Evolutionary conservation across 2,329 filamentous ascomycete genomes (phyloP), one percentile per base, ranked within the genome.

Genomic region (Sclerotinia sclerotiorum): DNA sequence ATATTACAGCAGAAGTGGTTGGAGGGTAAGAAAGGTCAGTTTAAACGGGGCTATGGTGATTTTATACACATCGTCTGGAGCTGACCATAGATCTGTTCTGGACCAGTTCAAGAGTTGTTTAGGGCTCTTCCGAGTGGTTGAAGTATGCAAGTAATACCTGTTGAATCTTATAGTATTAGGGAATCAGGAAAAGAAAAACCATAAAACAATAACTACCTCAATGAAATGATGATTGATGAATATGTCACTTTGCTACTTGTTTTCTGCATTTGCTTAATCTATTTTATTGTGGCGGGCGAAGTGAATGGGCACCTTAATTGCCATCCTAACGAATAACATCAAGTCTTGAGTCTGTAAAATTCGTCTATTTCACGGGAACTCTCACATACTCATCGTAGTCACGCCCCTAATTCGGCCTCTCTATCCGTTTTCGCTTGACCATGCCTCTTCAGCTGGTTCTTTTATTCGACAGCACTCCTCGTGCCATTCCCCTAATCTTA

Each of bases 31-130:
- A 11, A 49, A 48, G 5, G 21, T 8, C 0, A 3, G 15, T 24
- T 1, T 17, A 5, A 27, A 21, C 11, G 19, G 5, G 8, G 44
- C 3, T 32, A 2, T 0, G 1, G 0, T 48, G 39, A 8, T 0
- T n/a, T 32, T 35, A 17, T 32, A 32, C 29, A 6, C 13, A 32
- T 48, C 2, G 0, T 15, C 13, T 10, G 10, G 11, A 35, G 3
- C 8, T 32, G 19, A 10, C 1, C 2, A 35, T 35, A 15, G 24
- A 35, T 24, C 5, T 48, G 57, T 61, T 32, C 17, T n/a, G 19
- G 5, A 5, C 3, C 8, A 24, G 27, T 61, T 17, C 42, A 5
- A 2, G 42, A n/a, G 44, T 35, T n/a, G 6, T 61, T 61, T 29
- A 21, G 19, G 1, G 6, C 27, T n/a, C 5, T 32, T 61, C 29